Percentiles rank a stretch among this genome's conserved stretches.
These are phyloP conservation scores for Hyphopichia khmerensis DNA, from an alignment of 1,139 yeast genomes.

Conservation along the genomic window DNA sequence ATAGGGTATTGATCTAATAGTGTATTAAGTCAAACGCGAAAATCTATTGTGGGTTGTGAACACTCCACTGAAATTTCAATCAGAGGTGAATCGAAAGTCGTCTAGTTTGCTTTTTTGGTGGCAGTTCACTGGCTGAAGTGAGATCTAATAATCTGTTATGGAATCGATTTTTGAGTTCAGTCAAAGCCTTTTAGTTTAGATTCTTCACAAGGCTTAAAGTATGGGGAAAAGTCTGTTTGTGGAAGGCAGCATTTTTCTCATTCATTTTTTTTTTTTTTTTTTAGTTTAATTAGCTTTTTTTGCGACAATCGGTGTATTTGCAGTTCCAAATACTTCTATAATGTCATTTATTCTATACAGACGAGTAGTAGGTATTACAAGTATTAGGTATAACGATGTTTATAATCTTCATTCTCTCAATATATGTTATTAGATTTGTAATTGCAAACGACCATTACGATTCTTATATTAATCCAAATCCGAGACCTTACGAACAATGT, in stretches of 20 bases:
- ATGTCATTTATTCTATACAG: too few species aligned
- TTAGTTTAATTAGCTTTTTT: too few species aligned
- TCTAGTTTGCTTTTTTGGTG: neutral
- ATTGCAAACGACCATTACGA: conserved; percentile 28
- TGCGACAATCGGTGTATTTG: neutral
- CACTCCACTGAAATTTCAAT: neutral
- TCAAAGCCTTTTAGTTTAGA: too few species aligned
- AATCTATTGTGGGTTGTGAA: neutral
- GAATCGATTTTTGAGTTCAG: too few species aligned
- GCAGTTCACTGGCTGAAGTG: neutral
- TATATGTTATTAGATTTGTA: neutral
- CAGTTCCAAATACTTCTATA: too few species aligned
- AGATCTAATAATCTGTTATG: too few species aligned
- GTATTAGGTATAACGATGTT: too few species aligned
- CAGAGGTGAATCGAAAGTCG: neutral
- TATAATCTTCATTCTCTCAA: neutral
- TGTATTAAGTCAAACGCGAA: too few species aligned
- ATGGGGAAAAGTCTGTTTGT: neutral
- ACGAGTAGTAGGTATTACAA: too few species aligned
- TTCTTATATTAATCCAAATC: conserved; percentile 47
- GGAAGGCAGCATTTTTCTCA: neutral
- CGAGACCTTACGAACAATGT: conserved; percentile 36
- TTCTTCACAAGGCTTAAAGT: neutral
- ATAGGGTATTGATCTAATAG: too few species aligned
- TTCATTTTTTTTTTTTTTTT: too few species aligned